Evolutionary conservation across 208 protist species (phyloP).

Genomic region (Trypanosoma brucei): DNA sequence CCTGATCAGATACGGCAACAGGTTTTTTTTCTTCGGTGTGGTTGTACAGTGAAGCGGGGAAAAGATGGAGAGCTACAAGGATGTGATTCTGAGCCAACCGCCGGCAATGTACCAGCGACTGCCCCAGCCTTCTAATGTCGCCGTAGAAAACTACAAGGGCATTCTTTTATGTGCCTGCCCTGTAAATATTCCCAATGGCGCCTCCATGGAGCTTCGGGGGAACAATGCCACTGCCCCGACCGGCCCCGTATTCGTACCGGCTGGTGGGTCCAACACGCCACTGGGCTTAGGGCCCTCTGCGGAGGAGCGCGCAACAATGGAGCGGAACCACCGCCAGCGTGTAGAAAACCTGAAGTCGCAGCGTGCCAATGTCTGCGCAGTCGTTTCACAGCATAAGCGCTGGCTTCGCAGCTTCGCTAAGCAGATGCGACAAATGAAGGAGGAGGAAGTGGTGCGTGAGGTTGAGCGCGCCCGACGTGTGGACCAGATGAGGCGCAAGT

Average conservation of each 20-base stretch:
- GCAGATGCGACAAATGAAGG: conserved; percentile 80
- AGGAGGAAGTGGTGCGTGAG: conserved; percentile 57
- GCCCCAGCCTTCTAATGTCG: conserved; percentile 34
- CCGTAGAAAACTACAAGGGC: conserved; percentile 90
- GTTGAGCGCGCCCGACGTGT: conserved; percentile 57
- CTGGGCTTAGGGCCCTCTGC: conserved; percentile 61
- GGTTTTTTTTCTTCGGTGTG: conserved; percentile 6
- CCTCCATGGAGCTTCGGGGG: conserved; percentile 15
- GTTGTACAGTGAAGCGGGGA: conserved; percentile 1
- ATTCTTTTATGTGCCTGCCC: conserved; percentile 85
- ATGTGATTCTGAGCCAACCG: conserved; percentile 85
- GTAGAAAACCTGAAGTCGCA: conserved; percentile 47
- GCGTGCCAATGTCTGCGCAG: conserved; percentile 42
- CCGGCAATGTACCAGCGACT: conserved; percentile 67
- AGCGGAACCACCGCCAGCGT: conserved; percentile 39
- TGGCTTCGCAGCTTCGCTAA: conserved; percentile 82
- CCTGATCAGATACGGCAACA: too few species aligned
- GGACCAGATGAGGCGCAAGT: conserved; percentile 31
- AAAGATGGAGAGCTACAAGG: conserved; percentile 84
- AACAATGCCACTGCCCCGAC: neutral
- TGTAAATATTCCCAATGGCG: conserved; percentile 25
- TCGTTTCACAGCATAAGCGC: conserved; percentile 65
- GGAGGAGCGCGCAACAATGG: conserved; percentile 42
- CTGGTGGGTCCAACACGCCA: conserved; percentile 41
- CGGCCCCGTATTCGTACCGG: conserved; percentile 52